Evolutionary conservation across 2,329 filamentous ascomycete species (phyloP).

Genomic region (Paecilomyces fulvus): DNA sequence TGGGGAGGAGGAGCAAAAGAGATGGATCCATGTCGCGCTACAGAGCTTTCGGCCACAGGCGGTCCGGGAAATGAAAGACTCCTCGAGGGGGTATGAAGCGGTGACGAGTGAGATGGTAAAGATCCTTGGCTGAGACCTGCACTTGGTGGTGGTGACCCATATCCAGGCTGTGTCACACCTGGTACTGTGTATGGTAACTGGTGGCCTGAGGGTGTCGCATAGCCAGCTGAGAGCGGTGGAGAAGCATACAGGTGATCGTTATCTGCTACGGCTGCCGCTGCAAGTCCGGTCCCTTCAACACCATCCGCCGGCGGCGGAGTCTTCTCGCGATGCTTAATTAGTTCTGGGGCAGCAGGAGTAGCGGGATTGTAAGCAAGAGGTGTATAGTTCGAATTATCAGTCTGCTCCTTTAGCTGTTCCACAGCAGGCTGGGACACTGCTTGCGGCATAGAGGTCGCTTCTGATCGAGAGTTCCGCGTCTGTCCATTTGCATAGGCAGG

Average conservation of each 20-base stretch:
- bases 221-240: conserved; percentile 15
- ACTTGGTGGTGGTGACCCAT: conserved; percentile 24
- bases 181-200: conserved; percentile 16
- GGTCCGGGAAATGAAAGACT: conserved; percentile 21
- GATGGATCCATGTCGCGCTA: conserved; percentile 15
- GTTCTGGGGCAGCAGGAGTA: conserved; percentile 57
- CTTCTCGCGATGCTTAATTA: conserved; percentile 57
- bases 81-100: conserved; percentile 15
- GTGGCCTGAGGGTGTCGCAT: conserved; percentile 14
- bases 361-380: conserved; percentile 59
- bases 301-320: conserved; percentile 55
- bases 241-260: conserved; percentile 24
- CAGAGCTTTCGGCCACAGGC: conserved; percentile 8
- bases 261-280: conserved; percentile 33
- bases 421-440: conserved; percentile 11
- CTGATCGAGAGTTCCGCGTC: conserved; percentile 29
- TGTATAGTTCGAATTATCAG: conserved; percentile 28
- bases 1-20: conserved; percentile 24
- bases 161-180: conserved; percentile 10
- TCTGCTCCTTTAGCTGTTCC: conserved; percentile 3
- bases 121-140: conserved; percentile 15
- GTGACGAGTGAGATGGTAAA: conserved; percentile 15
- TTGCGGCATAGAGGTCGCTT: conserved; percentile 11
- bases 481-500: conserved; percentile 40
- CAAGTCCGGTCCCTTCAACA: conserved; percentile 37